Conservation (phyloP, 768 basidiomycete species). For the Tubosaeta sp. region DNA sequence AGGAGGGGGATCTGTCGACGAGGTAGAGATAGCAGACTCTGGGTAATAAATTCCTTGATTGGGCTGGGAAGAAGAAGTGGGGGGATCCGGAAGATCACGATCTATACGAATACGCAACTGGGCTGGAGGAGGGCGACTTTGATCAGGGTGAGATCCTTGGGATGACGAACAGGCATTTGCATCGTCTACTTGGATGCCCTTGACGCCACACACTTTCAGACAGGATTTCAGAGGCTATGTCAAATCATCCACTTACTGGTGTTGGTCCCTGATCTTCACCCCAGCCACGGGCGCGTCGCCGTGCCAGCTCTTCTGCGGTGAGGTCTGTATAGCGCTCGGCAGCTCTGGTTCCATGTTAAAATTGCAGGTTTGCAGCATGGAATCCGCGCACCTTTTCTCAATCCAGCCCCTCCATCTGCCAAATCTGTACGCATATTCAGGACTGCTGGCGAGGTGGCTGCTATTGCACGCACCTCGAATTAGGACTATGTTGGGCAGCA, state of each 20-base stretch:
- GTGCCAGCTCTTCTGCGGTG: conserved; percentile 51
- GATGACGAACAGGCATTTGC: neutral
- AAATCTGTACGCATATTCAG: conserved; percentile 47
- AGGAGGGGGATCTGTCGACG: conserved; percentile 25
- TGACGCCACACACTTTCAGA: conserved; percentile 4
- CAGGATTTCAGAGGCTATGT: neutral
- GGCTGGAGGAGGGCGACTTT: conserved; percentile 7
- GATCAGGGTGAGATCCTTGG: conserved; percentile 6
- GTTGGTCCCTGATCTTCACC: conserved; percentile 38
- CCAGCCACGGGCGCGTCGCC: conserved; percentile 69
- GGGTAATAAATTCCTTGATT: conserved; percentile 1
- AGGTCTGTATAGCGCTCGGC: conserved; percentile 76
- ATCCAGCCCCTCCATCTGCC: conserved; percentile 87
- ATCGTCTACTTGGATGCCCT: conserved; percentile 17
- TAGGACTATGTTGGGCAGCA: conserved; percentile 70
- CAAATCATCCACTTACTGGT: conserved; percentile 13
- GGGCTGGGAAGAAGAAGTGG: conserved; percentile 12
- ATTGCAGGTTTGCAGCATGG: neutral
- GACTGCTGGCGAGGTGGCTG: neutral
- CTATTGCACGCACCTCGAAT: conserved; percentile 60
- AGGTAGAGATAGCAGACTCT: conserved; percentile 10
- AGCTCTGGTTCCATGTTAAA: conserved; percentile 45
- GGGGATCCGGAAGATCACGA: conserved; percentile 28
- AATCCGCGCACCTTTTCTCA: conserved; percentile 62
- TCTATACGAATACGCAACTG: conserved; percentile 45